Evolutionary conservation across 2,329 filamentous ascomycete genomes (phyloP), one percentile per base, ranked within the genome.

Genomic region (Ascochyta koolunga): DNA sequence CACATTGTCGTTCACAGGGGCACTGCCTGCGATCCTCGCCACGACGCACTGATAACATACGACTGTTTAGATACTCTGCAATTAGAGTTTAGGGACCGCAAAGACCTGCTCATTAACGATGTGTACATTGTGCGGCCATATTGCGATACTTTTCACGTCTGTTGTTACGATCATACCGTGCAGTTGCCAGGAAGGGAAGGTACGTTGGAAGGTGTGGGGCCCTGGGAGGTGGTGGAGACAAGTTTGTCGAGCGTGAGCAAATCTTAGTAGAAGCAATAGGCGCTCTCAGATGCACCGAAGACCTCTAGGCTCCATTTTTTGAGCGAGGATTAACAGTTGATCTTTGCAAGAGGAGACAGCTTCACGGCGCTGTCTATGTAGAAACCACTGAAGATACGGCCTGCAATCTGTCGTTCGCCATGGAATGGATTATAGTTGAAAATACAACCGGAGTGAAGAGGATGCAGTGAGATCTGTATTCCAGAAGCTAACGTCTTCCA

Each of bases 151-250:
- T 47, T 47, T 13, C 24, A 47, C 31, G 32, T 56, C 16, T 38
- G 29, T 21, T 56, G 52, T 25, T 56, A 40, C 42, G 52, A 56
- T 22, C 46, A 56, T 18, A 47, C 46, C 3, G 36, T 50, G 25
- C 46, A 47, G n/a, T 21, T 43, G 18, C 46, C 52, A 2, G 37
- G 18, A 19, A 19, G 25, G 31, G 27, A 38, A 8, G 52, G 52
- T 27, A 33, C n/a, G 9, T 18, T 56, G 33, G 24, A 21, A 18
- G 38, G 38, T n/a, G 24, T 42, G 13, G 52, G 46, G 6, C 6
- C 8, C 4, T 50, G 51, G 51, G 33, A 40, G 29, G 16, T 19
- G 2, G 41, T 49, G 10, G 16, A 49, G 19, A 16, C 31, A 3
- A 36, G 18, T 13, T 39, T 22, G 7, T 11, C 21, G 11, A 35